Conservation (phyloP, 768 basidiomycete genomes). For the Tricholoma saponaceum region DNA sequence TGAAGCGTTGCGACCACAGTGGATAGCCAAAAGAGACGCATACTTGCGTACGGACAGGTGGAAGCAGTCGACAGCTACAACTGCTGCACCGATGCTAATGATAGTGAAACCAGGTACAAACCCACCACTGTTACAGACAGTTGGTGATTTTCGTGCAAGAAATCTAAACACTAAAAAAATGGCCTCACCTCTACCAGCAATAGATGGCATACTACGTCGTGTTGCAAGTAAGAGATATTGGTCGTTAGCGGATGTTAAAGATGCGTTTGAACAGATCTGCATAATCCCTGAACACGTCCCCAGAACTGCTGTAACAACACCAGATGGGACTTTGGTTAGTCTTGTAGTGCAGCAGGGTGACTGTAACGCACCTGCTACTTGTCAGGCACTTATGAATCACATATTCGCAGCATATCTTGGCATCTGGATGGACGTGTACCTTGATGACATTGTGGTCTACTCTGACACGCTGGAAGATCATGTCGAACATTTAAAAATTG, state of each 20-base stretch:
- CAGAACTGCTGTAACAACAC: constrained; percentile 5
- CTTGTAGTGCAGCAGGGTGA: constrained; percentile 5
- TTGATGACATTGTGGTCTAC: constrained; percentile 10
- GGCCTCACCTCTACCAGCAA: constrained; percentile 6
- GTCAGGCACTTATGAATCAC: constrained; percentile 9
- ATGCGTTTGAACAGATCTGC: constrained; percentile 10
- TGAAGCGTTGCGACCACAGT: constrained; percentile 27
- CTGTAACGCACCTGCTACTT: constrained; percentile 5
- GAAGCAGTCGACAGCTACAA: constrained; percentile 27
- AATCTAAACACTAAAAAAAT: constrained; percentile 9
- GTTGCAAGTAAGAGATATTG: background rate
- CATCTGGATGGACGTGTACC: constrained; percentile 7
- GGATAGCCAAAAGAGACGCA: constrained; percentile 24
- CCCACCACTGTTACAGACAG: background rate
- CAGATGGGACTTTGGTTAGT: constrained; percentile 10
- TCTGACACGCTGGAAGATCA: constrained; percentile 7
- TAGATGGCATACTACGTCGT: constrained; percentile 2
- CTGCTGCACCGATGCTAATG: constrained; percentile 28
- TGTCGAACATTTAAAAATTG: constrained; percentile 5
- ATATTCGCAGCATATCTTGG: constrained; percentile 5
- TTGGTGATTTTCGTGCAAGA: background rate
- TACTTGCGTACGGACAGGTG: constrained; percentile 25
- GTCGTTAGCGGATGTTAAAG: constrained; percentile 2
- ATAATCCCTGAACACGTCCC: constrained; percentile 5
- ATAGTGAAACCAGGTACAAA: constrained; percentile 2